phyloP scores from a whole-genome alignment of 2,329 filamentous ascomycete genomes.

The Metarhizium brunneum region DNA sequence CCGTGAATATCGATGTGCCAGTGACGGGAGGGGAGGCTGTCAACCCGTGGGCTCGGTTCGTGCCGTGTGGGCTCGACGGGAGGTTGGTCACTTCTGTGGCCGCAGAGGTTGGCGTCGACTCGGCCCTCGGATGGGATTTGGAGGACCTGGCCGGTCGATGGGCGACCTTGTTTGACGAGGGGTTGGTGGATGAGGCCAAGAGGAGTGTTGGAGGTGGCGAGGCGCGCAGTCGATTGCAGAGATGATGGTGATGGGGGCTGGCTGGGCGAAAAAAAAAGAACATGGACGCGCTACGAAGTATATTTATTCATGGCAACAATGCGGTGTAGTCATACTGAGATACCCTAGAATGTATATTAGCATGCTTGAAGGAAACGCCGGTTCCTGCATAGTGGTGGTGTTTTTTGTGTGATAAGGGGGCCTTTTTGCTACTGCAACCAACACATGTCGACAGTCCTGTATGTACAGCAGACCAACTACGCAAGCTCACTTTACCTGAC shows the following conservation, averaged over 20 bases:
- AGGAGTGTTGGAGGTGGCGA: constrained; percentile 10
- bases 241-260: neutral
- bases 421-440: too few species aligned
- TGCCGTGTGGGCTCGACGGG: constrained; percentile 80
- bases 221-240: neutral
- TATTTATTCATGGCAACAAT: neutral
- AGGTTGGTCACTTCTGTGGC: constrained; percentile 69
- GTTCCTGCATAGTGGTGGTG: neutral
- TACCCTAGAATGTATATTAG: neutral
- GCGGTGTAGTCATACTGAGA: neutral
- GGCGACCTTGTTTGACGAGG: constrained; percentile 25
- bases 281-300: too few species aligned
- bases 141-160: constrained; percentile 20
- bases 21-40: constrained; percentile 23
- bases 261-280: too few species aligned
- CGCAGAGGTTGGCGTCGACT: constrained; percentile 31
- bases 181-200: constrained; percentile 17
- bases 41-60: constrained; percentile 61
- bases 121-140: constrained; percentile 17
- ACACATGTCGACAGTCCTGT: too few species aligned
- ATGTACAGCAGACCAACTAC: too few species aligned
- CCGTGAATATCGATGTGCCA: constrained; percentile 65
- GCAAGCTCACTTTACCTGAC: too few species aligned
- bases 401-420: neutral
- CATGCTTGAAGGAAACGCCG: neutral